Evolutionary conservation across 768 basidiomycete species (phyloP), one percentile per base, ranked within the genome.

Genomic region (Gloeopeniophorella convolvens): DNA sequence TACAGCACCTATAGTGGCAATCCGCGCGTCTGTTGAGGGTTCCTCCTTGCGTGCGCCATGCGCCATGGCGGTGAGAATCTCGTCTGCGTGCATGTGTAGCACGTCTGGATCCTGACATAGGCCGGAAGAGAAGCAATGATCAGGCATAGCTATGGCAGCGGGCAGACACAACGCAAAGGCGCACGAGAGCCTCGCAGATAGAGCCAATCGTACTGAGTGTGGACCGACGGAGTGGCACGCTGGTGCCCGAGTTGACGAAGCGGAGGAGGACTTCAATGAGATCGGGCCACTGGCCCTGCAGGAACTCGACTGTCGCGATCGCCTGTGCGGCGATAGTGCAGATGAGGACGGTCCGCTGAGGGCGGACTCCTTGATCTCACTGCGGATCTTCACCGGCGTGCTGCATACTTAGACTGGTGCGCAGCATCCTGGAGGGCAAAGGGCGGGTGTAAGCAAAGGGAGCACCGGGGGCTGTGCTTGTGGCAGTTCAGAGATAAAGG

Each of bases 41-140:
- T 99, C 96, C 57, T 98, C 96, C 68, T 94, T 95, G 43, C 95
- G 79, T 23, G 94, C 95, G 7, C 96, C 96, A 65, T 98, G 95
- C 42, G 98, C 95, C 50, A 99, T 96, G 8, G 94, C 94, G 12
- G 96, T 99, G 44, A 99, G 70, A 63, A 99, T 99, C 70, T 98
- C 94, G 63, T 99, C 98, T 3, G 95, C 89, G 60, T 90, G 83
- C 51, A 86, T 64, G 44, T 82, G 83, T 53, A 99, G 69, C 51
- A 96, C 85, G 60, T 95, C 92, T 10, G 95, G 93, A 80, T 90
- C 88, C 95, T 97, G 59, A n/a, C n/a, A n/a, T n/a, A n/a, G n/a
- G 4, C 46, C n/a, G 34, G 31, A 50, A n/a, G n/a, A n/a, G n/a
- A n/a, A n/a, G n/a, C n/a, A n/a, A n/a, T 53, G 26, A 60, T 63